Evolutionary conservation across 2,329 filamentous ascomycete species (phyloP), one percentile per base, ranked within the genome.

Genomic region (Fusarium redolens): DNA sequence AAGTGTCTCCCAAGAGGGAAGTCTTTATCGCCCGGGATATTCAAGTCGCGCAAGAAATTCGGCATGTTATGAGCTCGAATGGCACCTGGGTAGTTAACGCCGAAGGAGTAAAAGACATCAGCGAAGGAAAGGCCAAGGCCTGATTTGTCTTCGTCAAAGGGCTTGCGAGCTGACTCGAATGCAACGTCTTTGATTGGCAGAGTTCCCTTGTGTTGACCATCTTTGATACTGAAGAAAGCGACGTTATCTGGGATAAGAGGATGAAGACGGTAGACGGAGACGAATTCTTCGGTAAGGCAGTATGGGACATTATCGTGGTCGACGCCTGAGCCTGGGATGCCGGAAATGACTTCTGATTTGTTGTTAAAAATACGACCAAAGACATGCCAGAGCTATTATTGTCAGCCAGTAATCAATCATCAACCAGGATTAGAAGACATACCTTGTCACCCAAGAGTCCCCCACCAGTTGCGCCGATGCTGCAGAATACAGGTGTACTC

Each of bases 401-500:
- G 0, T 7, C 0, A 10, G 18, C 67, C 4, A 71, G 48, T 3
- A n/a, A 5, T 18, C 0, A 15, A 11, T 7, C 3, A 3, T 37
- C 31, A 2, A 8, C 1, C 3, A 4, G 4, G 3, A 1, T n/a
- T 1, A 9, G 3, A 2, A 28, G 17, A 25, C 41, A 30, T 18
- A 63, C 68, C 51, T 71, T 71, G 4, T 71, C 68, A 0, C 68
- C 68, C 20, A 71, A 37, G 2, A 71, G 45, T 0, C 68, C 68
- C 68, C 68, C 68, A 71, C 68, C 68, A 71, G 3, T 71, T 71
- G n/a, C n/a, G n/a, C n/a, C n/a, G n/a, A 0, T 71, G 68, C 14
- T 71, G 51, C 5, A 71, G 13, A 18, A 71, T 71, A 58, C 68
- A 4, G 68, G 68, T 0, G 68, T 71, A n/a, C n/a, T n/a, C n/a